Percentiles rank a stretch among this genome's conserved stretches.
These are phyloP conservation scores for Byssochlamys sp. DNA, from an alignment of 2,329 filamentous ascomycete genomes.

Conservation along the genomic window DNA sequence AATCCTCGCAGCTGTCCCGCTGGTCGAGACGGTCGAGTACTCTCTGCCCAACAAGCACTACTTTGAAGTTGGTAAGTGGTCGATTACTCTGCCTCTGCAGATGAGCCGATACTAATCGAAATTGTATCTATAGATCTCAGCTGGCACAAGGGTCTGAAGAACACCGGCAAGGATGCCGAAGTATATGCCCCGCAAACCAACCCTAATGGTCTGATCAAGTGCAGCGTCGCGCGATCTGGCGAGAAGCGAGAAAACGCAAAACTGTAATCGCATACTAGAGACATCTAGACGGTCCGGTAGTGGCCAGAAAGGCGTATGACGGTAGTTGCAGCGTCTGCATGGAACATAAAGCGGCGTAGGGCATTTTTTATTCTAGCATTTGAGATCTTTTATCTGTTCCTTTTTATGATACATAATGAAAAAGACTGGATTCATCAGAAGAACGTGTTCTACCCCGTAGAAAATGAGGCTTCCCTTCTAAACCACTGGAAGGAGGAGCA, in stretches of 20 bases:
- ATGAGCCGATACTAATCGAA: slow-evolving; percentile 1
- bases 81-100: slow-evolving; percentile 27
- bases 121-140: slow-evolving; percentile 59
- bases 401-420: slow-evolving; percentile 2
- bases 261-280: slow-evolving; percentile 14
- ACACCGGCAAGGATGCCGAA: slow-evolving; percentile 89
- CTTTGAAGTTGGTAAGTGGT: slow-evolving; percentile 67
- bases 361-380: not conserved
- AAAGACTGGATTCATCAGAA: not conserved
- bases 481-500: not conserved
- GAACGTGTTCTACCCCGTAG: not conserved
- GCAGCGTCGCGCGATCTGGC: slow-evolving; percentile 54
- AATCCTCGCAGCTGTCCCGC: slow-evolving; percentile 67
- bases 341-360: not conserved
- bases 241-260: slow-evolving; percentile 19
- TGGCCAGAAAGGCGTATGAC: slow-evolving; percentile 7
- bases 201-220: slow-evolving; percentile 92
- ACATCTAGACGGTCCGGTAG: slow-evolving; percentile 2
- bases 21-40: slow-evolving; percentile 66
- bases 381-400: not conserved
- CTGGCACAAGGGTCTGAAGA: slow-evolving; percentile 93
- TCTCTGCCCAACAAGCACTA: slow-evolving; percentile 96
- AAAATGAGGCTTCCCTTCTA: not conserved
- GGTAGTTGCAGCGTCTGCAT: slow-evolving; percentile 7
- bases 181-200: slow-evolving; percentile 88